Base-by-base conservation (phyloP, 768 basidiomycete species). In the Podaxis sp. region DNA sequence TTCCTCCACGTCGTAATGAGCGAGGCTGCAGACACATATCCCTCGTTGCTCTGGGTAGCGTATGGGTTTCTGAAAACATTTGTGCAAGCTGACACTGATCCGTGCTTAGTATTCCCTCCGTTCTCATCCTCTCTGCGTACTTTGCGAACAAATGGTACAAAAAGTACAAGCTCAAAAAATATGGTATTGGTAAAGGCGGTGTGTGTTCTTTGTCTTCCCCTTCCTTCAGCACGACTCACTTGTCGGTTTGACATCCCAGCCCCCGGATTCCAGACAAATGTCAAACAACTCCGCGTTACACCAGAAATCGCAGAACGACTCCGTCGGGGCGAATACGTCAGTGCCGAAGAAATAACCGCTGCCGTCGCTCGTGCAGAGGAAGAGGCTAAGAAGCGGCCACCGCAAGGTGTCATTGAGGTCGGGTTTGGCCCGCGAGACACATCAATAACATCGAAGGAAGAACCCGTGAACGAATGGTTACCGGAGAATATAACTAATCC, bases 161-260 rank as follows among this genome's bases (percentile, higher is more conserved):
- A 4, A 78, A 78, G 15, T 74, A 82, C 49, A 70, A 71, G 54
- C 74, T 85, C 33, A 72, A 73, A 56, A 67, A 82, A 5, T 74
- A 85, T 64, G 84, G 84, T 6, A 84, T 84, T 44, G 84, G 84
- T n/a, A 83, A 82, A 70, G 84, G 84, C 56, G 83, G 84, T 84
- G 58, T 40, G 80, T 65, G 3, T 33, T 8, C 33, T 33, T 41
- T 58, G 36, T 5, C 22, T 24, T 41, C 26, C 22, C 41, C 38
- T 37, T 28, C 20, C 28, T 4, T 40, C 15, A 13, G 2, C 26
- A 48, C 22, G 26, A 24, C 22, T 53, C 48, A 6, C 49, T n/a
- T 33, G 38, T 67, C 13, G 63, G 22, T 56, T 58, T n/a, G 49
- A 37, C 10, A n/a, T 15, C 15, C 36, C 54, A 84, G 83, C 84